These are phyloP conservation scores for Ceratobasidium sp. DNA, from an alignment of 1,284 basidiomycete species.

Conservation along the genomic window DNA sequence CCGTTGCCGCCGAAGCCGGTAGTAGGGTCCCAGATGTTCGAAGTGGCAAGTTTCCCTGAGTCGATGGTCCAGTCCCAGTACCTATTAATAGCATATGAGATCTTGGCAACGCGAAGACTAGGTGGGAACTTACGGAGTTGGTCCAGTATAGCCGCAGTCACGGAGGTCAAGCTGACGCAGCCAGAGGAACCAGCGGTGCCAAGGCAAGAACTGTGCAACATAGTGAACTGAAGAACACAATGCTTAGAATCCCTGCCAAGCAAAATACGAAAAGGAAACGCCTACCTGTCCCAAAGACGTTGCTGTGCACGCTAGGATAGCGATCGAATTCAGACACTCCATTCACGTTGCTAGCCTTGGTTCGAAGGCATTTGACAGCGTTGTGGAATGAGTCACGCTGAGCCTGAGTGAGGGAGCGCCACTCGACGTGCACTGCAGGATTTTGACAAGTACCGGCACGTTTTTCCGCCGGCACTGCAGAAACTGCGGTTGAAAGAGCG, in stretches of 20 bases:
- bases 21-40: slow-evolving; percentile 33
- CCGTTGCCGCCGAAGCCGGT: slow-evolving; percentile 42
- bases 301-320: slow-evolving; percentile 39
- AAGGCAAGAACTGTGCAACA: slow-evolving; percentile 35
- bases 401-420: slow-evolving; percentile 34
- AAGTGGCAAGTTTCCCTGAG: slow-evolving; percentile 30
- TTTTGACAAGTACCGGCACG: slow-evolving; percentile 19
- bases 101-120: neutral
- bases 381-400: slow-evolving; percentile 38
- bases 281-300: slow-evolving; percentile 28
- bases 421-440: slow-evolving; percentile 31
- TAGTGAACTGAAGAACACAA: slow-evolving; percentile 17
- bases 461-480: slow-evolving; percentile 15
- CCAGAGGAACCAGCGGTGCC: slow-evolving; percentile 39
- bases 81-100: neutral
- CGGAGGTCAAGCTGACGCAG: slow-evolving; percentile 34
- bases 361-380: slow-evolving; percentile 40
- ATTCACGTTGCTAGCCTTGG: slow-evolving; percentile 4
- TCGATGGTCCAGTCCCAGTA: slow-evolving; percentile 46
- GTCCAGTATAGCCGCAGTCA: slow-evolving; percentile 41
- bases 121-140: slow-evolving; percentile 26
- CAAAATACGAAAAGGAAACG: neutral
- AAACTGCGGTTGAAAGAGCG: slow-evolving; percentile 9
- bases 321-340: slow-evolving; percentile 5
- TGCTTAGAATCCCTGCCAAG: neutral